These are phyloP conservation scores for Lasiodiplodia citricola DNA, from an alignment of 2,329 filamentous ascomycete genomes.

Conservation along the genomic window DNA sequence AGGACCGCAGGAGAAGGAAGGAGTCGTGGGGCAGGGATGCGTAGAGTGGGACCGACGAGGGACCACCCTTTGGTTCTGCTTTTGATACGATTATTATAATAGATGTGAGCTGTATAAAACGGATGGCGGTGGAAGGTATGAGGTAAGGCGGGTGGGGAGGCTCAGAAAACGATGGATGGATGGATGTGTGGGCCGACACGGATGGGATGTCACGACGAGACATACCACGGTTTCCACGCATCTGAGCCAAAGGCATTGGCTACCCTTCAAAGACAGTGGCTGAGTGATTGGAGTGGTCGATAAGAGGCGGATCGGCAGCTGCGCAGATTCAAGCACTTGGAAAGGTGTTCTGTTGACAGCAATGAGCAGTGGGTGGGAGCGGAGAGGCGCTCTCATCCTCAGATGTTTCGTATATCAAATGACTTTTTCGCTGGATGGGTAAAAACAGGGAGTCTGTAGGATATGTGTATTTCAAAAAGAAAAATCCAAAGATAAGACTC, in stretches of 20 bases:
- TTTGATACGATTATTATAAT: background rate
- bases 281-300: background rate
- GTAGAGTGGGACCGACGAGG: conserved; percentile 38
- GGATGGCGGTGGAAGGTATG: background rate
- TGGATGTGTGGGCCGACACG: background rate
- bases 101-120: background rate
- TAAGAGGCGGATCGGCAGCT: background rate
- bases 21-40: conserved; percentile 65
- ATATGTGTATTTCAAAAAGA: conserved; percentile 7
- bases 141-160: background rate
- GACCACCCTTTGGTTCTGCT: background rate
- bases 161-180: background rate
- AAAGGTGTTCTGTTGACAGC: background rate
- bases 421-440: background rate
- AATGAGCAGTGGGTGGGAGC: background rate
- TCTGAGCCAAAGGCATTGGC: background rate
- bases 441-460: conserved; percentile 16
- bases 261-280: background rate
- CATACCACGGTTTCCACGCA: background rate
- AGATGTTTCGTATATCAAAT: background rate
- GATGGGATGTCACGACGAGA: background rate
- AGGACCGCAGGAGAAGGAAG: conserved; percentile 65
- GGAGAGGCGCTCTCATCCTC: background rate
- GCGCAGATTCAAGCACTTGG: background rate
- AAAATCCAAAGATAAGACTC: background rate